Percentiles rank a stretch among this genome's conserved stretches.
These are phyloP conservation scores for Naganishia antarctica DNA, from an alignment of 768 basidiomycete species.

Conservation along the genomic window DNA sequence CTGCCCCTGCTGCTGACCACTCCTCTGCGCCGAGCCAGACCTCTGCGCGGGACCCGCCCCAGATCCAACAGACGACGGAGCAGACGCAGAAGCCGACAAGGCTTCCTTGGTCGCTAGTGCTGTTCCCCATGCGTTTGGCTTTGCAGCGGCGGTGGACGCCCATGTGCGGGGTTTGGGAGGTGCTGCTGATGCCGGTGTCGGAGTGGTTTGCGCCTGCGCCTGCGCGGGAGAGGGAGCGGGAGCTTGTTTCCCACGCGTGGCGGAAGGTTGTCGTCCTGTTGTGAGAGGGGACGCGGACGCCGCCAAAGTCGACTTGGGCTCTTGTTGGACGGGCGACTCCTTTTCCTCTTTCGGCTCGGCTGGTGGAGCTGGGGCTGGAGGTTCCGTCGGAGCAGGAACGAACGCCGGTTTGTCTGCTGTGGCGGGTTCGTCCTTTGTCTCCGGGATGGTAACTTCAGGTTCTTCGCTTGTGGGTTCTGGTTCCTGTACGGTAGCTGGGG, in stretches of 20 bases:
- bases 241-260: neutral
- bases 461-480: conserved; percentile 3
- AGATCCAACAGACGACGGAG: conserved; percentile 39
- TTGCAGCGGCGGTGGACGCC: conserved; percentile 84
- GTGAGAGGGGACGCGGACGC: conserved; percentile 5
- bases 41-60: conserved; percentile 18
- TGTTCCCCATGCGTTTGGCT: conserved; percentile 74
- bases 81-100: conserved; percentile 32
- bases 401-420: conserved; percentile 50
- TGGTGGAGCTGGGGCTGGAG: too few relatives aligned
- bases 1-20: conserved; percentile 13
- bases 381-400: conserved; percentile 43
- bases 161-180: conserved; percentile 59
- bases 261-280: neutral
- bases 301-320: too few relatives aligned
- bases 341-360: too few relatives aligned
- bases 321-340: conserved; percentile 23
- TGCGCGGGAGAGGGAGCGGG: conserved; percentile 31
- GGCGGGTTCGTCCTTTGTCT: conserved; percentile 55
- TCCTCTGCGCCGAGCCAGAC: conserved; percentile 2
- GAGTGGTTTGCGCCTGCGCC: conserved; percentile 36
- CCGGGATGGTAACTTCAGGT: conserved; percentile 33
- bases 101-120: conserved; percentile 72
- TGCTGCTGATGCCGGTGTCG: conserved; percentile 51
- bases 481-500: conserved; percentile 11